Conservation (phyloP, 164 flowering plant species). For the Saururus chinensis region DNA sequence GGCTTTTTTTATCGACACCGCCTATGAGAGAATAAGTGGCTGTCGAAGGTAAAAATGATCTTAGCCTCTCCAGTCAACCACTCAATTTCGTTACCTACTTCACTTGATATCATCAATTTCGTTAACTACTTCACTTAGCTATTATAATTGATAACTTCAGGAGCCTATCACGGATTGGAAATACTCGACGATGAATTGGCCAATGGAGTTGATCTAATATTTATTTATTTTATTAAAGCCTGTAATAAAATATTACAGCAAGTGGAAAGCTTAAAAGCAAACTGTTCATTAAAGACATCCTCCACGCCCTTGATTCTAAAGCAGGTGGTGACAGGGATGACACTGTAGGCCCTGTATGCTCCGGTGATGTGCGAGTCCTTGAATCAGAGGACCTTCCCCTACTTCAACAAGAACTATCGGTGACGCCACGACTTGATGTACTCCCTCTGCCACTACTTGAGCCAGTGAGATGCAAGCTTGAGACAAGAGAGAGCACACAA, state of each 20-base stretch:
- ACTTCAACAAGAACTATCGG: conserved; percentile 90
- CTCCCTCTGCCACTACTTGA: conserved; percentile 92
- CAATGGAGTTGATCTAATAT: conserved; percentile 92
- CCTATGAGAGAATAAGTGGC: no score
- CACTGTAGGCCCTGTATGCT: conserved; percentile 64
- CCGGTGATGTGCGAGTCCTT: conserved; percentile 54
- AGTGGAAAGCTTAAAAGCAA: conserved; percentile 75
- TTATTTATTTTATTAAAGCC: conserved; percentile 90
- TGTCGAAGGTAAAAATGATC: no score
- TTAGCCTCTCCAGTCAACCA: no score
- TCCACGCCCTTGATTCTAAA: conserved; percentile 91
- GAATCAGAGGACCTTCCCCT: conserved; percentile 91
- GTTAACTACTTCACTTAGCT: conserved; percentile 16
- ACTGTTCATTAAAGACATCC: conserved; percentile 60
- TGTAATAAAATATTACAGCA: conserved; percentile 62
- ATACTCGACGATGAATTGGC: conserved; percentile 82
- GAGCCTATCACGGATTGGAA: conserved; percentile 72
- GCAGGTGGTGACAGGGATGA: conserved; percentile 60
- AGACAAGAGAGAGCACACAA: no score
- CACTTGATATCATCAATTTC: no score
- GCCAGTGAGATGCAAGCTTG: no score
- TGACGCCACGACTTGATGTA: conserved; percentile 92
- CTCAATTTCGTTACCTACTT: no score
- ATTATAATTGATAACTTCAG: conserved; percentile 78
- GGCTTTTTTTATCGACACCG: no score